Evolutionary conservation across 768 basidiomycete genomes (phyloP).

Genomic region (Agaricus sinodeliciosus): DNA sequence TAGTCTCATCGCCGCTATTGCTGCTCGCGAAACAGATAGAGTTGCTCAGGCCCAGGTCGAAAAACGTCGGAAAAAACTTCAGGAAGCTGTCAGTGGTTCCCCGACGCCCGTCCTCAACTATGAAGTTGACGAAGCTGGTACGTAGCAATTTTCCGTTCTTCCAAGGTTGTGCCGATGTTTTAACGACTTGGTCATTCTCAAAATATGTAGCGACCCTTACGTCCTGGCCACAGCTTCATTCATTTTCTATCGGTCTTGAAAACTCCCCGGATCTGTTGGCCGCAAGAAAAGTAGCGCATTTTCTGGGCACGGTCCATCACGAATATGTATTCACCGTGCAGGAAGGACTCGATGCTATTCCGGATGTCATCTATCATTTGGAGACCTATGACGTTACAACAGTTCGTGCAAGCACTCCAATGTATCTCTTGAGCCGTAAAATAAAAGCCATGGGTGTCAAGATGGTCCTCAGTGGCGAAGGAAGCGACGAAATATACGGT

Average conservation of each 20-base stretch:
- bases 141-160: constrained; percentile 11
- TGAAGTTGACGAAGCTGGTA: constrained; percentile 50
- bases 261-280: constrained; percentile 94
- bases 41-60: constrained; percentile 75
- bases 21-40: constrained; percentile 92
- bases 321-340: constrained; percentile 98
- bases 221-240: constrained; percentile 94
- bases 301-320: constrained; percentile 91
- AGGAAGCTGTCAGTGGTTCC: constrained; percentile 48
- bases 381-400: constrained; percentile 99
- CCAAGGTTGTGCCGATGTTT: constrained; percentile 7
- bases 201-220: constrained; percentile 55
- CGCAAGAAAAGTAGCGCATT: constrained; percentile 88
- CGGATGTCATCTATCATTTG: constrained; percentile 96
- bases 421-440: constrained; percentile 97
- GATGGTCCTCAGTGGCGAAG: constrained; percentile 98
- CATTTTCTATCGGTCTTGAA: constrained; percentile 93
- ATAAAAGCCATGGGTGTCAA: constrained; percentile 99
- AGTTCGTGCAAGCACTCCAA: constrained; percentile 94
- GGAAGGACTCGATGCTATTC: constrained; percentile 94
- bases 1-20: constrained; percentile 92
- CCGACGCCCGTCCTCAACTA: constrained; percentile 38
- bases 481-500: constrained; percentile 95
- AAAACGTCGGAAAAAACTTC: constrained; percentile 53
- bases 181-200: constrained; percentile 5